Evolutionary conservation across 345 rosid genomes (phyloP).

Genomic region (Hevea brasiliensis): DNA sequence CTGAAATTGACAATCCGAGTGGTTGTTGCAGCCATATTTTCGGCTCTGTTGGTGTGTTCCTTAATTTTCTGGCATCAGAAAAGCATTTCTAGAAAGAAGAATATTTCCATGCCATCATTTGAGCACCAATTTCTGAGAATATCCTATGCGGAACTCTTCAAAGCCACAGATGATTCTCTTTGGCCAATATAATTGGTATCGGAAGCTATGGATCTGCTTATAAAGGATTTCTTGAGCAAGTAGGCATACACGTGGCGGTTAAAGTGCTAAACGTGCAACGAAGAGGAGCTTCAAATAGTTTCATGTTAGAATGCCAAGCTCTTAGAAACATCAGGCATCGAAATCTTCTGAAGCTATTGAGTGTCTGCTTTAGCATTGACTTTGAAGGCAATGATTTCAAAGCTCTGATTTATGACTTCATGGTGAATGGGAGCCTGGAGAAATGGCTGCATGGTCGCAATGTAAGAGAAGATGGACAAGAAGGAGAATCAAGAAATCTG

Average conservation of each 20-base stretch:
- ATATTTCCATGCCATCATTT: not conserved
- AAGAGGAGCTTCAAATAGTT: constrained; percentile 45
- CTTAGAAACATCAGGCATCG: constrained; percentile 36
- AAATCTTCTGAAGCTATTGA: constrained; percentile 42
- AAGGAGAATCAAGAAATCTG: not conserved
- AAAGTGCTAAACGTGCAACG: constrained; percentile 42
- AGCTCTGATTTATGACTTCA: constrained; percentile 47
- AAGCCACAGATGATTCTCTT: constrained; percentile 34
- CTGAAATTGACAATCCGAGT: not conserved
- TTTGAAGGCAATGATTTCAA: constrained; percentile 48
- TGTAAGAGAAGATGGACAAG: not conserved
- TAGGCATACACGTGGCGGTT: constrained; percentile 17
- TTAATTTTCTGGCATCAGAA: not conserved
- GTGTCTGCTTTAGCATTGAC: constrained; percentile 39
- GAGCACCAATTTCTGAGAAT: constrained; percentile 2
- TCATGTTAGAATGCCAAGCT: constrained; percentile 46
- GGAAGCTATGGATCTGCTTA: constrained; percentile 29
- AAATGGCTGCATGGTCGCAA: constrained; percentile 33
- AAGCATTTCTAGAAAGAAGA: not conserved
- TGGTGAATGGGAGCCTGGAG: constrained; percentile 51
- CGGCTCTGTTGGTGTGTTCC: not conserved
- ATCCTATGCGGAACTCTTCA: constrained; percentile 29
- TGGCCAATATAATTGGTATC: constrained; percentile 22
- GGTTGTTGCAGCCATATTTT: not conserved
- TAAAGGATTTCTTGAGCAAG: constrained; percentile 28